These are phyloP conservation scores for Umbelopsis sp. DNA, from an alignment of 192 early-diverging fungal genomes.

Conservation along the genomic window DNA sequence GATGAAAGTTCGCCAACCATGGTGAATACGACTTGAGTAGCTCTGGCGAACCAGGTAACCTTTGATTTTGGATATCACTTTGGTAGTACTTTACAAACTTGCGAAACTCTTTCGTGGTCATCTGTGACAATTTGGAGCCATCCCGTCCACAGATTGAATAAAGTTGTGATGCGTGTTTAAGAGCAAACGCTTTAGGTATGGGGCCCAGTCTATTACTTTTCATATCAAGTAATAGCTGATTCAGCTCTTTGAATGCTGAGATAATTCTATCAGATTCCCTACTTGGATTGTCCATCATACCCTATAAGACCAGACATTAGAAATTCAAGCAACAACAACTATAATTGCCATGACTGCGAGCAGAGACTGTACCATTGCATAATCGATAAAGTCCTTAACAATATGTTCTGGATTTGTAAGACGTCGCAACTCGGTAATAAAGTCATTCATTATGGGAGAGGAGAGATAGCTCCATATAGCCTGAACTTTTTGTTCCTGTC, in stretches of 20 bases:
- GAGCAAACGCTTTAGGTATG: slow-evolving; percentile 46
- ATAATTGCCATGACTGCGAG: neutral
- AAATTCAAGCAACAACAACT: neutral
- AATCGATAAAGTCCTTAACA: slow-evolving; percentile 69
- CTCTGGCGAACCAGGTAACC: slow-evolving; percentile 40
- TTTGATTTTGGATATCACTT: slow-evolving; percentile 47
- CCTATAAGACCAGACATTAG: neutral
- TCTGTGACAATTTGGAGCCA: slow-evolving; percentile 48
- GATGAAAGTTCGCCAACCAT: slow-evolving; percentile 55
- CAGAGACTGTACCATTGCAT: slow-evolving; percentile 39
- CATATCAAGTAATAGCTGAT: slow-evolving; percentile 49
- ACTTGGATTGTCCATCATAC: slow-evolving; percentile 23
- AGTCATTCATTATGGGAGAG: slow-evolving; percentile 56
- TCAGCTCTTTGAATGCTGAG: slow-evolving; percentile 56
- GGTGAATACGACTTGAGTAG: slow-evolving; percentile 67
- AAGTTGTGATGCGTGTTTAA: slow-evolving; percentile 47
- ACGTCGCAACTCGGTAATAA: slow-evolving; percentile 66
- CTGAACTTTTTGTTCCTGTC: slow-evolving; percentile 37
- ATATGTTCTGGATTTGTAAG: slow-evolving; percentile 71
- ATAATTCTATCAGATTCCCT: slow-evolving; percentile 30
- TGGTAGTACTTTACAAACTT: slow-evolving; percentile 50
- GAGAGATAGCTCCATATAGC: slow-evolving; percentile 40
- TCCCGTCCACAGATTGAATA: slow-evolving; percentile 47
- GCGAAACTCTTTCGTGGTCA: slow-evolving; percentile 47
- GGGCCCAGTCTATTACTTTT: slow-evolving; percentile 38